These are phyloP conservation scores for Chlamydomonas sphaeroides DNA, from an alignment of 139 green algal species.

Conservation along the genomic window DNA sequence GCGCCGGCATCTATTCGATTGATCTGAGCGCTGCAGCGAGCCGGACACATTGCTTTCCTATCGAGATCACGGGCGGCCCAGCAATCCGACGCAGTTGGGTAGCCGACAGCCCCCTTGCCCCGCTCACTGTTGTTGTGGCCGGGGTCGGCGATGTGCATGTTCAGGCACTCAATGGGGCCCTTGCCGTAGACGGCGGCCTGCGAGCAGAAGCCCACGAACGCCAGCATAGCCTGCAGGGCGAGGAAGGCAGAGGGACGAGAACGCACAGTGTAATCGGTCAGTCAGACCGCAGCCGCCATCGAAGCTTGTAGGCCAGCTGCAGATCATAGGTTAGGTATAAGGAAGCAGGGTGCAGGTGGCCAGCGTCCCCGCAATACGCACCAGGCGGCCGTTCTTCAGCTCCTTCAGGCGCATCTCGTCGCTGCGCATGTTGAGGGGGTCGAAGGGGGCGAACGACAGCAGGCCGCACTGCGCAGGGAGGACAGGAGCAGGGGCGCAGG, in stretches of 20 bases:
- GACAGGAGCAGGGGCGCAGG: neutral
- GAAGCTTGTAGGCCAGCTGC: no score
- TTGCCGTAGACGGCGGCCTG: slow-evolving; percentile 81
- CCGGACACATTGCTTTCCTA: no score
- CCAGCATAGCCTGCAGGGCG: slow-evolving; percentile 73
- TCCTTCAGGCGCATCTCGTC: slow-evolving; percentile 78
- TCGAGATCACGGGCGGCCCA: no score
- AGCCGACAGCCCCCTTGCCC: no score
- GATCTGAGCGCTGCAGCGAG: no score
- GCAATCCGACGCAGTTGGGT: no score
- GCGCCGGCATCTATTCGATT: no score
- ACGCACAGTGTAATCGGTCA: neutral
- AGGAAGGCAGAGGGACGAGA: no score
- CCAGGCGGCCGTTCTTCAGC: slow-evolving; percentile 86
- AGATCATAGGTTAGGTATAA: no score
- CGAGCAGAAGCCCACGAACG: slow-evolving; percentile 90
- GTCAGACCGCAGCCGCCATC: no score
- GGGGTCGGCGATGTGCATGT: slow-evolving; percentile 85
- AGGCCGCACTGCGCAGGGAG: slow-evolving; percentile 41
- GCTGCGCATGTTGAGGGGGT: slow-evolving; percentile 75
- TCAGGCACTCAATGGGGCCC: slow-evolving; percentile 88
- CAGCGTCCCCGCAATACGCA: slow-evolving; percentile 36
- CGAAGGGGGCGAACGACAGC: slow-evolving; percentile 70
- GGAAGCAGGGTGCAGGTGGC: no score
- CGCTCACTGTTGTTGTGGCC: slow-evolving; percentile 88